Base-by-base conservation (phyloP, 2,329 filamentous ascomycete genomes). In the Claviceps digitariae region DNA sequence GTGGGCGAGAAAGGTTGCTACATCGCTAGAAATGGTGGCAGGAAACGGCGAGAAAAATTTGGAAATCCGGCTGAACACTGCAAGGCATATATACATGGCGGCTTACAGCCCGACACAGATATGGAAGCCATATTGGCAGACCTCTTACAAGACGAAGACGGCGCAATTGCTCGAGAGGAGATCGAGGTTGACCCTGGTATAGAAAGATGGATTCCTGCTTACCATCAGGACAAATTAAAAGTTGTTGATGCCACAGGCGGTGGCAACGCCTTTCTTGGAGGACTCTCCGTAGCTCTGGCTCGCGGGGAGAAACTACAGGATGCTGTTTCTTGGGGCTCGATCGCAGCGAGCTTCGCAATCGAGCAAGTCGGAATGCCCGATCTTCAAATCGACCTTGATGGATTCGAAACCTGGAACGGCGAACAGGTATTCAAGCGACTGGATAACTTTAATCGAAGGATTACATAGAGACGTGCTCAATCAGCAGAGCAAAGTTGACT, bases 171-270 rank as follows among this genome's bases (percentile, higher is more conserved):
- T 31, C 69, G 77, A 9, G 79, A 82, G 57, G 77, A 81, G 59
- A 76, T 81, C 36, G 76, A 79, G 56, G 70, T 85, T 44, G 77
- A 86, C 58, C 78, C 82, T 15, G 82, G 83, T 3, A 74, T 84
- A 52, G 78, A 84, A 61, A 72, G 76, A 55, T 95, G 89, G 87
- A 70, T 95, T 25, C 87, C 87, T 13, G 86, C 90, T 8, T 91
- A 85, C 63, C 86, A 90, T 63, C 68, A 65, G 5, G 65, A 70
- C 40, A 44, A 60, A 1, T 54, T 60, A 9, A 79, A 72, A 54
- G 88, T 96, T 1, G 72, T 93, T n/a, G 93, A 97, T 67, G 90
- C 91, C 0, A 97, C 93, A 0, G 93, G 93, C 10, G 93, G 90
- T 21, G 93, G 93, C 0, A 98, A 98, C 67, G 84, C 86, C 0